These are phyloP conservation scores for Sanghuangporus weigelae DNA, from an alignment of 1,284 basidiomycete genomes.

Conservation along the genomic window DNA sequence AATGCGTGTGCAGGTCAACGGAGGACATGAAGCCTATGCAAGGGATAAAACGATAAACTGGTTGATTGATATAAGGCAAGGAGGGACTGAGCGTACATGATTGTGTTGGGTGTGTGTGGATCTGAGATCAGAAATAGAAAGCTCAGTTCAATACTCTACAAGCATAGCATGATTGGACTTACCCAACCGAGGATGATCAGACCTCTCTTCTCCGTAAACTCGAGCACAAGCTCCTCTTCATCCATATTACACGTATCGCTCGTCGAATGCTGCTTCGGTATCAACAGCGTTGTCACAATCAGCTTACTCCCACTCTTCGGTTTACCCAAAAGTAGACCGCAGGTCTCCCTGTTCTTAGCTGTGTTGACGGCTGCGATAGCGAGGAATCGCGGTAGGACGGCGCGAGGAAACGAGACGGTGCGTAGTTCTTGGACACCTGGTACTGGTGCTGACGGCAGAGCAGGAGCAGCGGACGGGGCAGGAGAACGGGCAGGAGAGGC, in stretches of 20 bases:
- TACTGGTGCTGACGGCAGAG: slow-evolving; percentile 25
- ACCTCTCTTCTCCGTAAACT: slow-evolving; percentile 72
- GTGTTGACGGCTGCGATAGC: slow-evolving; percentile 63
- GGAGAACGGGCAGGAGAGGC: slow-evolving; percentile 19
- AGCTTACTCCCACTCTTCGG: slow-evolving; percentile 48
- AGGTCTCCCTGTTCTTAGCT: slow-evolving; percentile 54
- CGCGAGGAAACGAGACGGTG: slow-evolving; percentile 60
- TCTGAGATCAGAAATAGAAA: slow-evolving; percentile 39
- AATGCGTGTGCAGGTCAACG: slow-evolving; percentile 85
- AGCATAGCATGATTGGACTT: slow-evolving; percentile 24
- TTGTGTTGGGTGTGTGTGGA: slow-evolving; percentile 89
- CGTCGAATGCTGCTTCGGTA: slow-evolving; percentile 81
- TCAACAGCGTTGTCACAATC: slow-evolving; percentile 68
- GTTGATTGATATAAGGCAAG: not conserved
- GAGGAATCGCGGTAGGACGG: slow-evolving; percentile 67
- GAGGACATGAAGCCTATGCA: slow-evolving; percentile 78
- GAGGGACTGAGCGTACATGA: slow-evolving; percentile 54
- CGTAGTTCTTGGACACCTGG: slow-evolving; percentile 38
- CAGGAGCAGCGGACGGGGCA: slow-evolving; percentile 9
- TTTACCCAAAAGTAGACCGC: slow-evolving; percentile 57
- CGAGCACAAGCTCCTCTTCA: slow-evolving; percentile 80
- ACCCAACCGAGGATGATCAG: slow-evolving; percentile 89
- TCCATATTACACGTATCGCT: slow-evolving; percentile 87
- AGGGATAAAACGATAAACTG: not conserved
- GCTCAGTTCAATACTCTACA: slow-evolving; percentile 5